These are phyloP conservation scores for Cymbopogon citratus DNA, from an alignment of 176 grass and related monocot genomes.

Conservation along the genomic window DNA sequence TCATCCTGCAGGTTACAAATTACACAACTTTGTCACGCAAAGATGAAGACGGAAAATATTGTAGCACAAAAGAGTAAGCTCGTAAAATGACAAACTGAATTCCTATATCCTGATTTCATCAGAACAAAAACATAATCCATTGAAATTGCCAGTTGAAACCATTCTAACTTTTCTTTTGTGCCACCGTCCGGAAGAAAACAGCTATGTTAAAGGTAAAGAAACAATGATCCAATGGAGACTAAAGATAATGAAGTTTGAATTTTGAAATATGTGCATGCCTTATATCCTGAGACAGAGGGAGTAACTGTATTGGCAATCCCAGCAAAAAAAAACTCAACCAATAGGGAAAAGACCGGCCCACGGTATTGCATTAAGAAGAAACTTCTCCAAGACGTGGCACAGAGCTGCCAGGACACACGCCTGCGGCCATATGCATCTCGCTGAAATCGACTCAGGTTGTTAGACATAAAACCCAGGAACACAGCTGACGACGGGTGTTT, in stretches of 20 bases:
- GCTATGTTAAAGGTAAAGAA: not conserved
- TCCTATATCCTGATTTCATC: not conserved
- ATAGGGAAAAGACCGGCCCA: not conserved
- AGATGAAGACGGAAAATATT: not conserved
- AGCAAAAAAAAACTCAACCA: not conserved
- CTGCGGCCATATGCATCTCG: not conserved
- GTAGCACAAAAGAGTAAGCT: not conserved
- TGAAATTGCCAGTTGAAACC: constrained; percentile 2
- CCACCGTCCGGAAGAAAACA: not conserved
- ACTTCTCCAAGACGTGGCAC: not conserved
- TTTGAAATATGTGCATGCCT: no score
- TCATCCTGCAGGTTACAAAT: constrained; percentile 36
- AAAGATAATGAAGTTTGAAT: no score
- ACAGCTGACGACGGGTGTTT: not conserved
- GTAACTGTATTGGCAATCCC: not conserved
- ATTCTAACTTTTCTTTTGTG: not conserved
- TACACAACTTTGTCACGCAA: not conserved
- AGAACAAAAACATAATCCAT: not conserved
- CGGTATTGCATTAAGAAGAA: not conserved
- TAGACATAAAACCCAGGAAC: not conserved
- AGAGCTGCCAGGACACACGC: not conserved
- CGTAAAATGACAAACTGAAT: not conserved
- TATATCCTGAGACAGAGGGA: no score
- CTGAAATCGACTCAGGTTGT: not conserved
- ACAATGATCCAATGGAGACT: not conserved